Evolutionary conservation across 1,284 basidiomycete genomes (phyloP), one percentile per base, ranked within the genome.

Genomic region (Coniferiporia sulphurascens): DNA sequence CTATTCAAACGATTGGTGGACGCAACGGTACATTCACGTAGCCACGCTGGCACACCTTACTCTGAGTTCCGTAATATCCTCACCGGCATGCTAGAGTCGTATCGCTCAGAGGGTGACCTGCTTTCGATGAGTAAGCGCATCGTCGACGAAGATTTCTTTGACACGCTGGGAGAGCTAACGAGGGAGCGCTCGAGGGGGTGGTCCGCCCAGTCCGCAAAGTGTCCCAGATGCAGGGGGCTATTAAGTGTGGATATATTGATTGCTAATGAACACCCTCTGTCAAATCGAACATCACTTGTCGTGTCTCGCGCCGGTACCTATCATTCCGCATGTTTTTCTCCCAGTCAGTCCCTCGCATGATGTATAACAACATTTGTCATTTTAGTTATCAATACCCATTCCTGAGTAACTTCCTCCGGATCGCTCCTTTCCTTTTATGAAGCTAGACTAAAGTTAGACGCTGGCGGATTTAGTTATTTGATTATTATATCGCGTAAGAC

Each of bases 81-180:
- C 21, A 89, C 87, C 0, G 90, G 93, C 34, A 99, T 99, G 93
- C 76, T 98, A 64, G 93, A 95, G 66, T 91, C 93, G 1, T 98
- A 98, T 75, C 85, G 89, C 21, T 85, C 90, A 4, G 95, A 99
- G 65, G 88, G 89, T 22, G 95, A 98, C 66, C 84, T 96, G 78
- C 78, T 99, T n/a, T 75, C 80, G 36, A 93, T 98, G 68, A 91
- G 93, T 13, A 92, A 91, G 66, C 85, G 88, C 62, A 77, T 98
- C 22, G 78, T 95, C 44, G 84, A 91, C 64, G 82, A 87, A 21
- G 96, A 98, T 70, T 75, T 95, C 35, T 95, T 90, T 63, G 83
- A 86, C 56, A 82, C 83, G 1, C 76, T 95, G 55, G 84, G 86
- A 44, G 74, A 80, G 58, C 73, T 76, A n/a, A 72, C 76, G 13